These are phyloP conservation scores for Wilcoxina mikolae DNA, from an alignment of 495 filamentous ascomycete genomes.

Conservation along the genomic window DNA sequence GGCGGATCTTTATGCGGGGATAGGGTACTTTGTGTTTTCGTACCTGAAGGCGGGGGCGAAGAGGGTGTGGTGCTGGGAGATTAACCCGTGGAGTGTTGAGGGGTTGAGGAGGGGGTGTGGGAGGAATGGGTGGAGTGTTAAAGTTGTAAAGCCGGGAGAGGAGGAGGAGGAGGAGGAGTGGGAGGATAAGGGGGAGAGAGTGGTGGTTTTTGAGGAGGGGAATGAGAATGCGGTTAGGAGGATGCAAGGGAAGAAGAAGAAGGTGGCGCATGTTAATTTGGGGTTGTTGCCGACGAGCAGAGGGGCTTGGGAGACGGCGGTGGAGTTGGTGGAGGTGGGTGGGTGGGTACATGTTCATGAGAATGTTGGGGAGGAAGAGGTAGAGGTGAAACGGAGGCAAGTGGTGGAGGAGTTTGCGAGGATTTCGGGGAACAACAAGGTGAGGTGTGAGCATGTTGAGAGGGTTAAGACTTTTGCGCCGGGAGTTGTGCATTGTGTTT, in stretches of 20 bases:
- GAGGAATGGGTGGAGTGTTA: slow-evolving; percentile 50
- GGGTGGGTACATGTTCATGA: slow-evolving; percentile 79
- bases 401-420: slow-evolving; percentile 11
- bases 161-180: slow-evolving; percentile 20
- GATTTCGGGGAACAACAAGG: slow-evolving; percentile 12
- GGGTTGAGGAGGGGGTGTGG: slow-evolving; percentile 55
- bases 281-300: slow-evolving; percentile 61
- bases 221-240: slow-evolving; percentile 44
- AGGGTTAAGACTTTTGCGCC: slow-evolving; percentile 82
- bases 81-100: slow-evolving; percentile 80
- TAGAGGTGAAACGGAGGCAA: slow-evolving; percentile 35
- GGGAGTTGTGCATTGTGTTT: slow-evolving; percentile 78
- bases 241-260: slow-evolving; percentile 24
- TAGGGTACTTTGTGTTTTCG: slow-evolving; percentile 81
- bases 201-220: slow-evolving; percentile 57
- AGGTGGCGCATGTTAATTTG: slow-evolving; percentile 58
- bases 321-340: slow-evolving; percentile 35
- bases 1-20: slow-evolving; percentile 78
- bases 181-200: slow-evolving; percentile 24
- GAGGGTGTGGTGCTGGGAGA: slow-evolving; percentile 69
- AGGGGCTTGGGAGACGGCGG: slow-evolving; percentile 50
- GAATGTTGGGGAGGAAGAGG: slow-evolving; percentile 50
- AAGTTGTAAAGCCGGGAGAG: slow-evolving; percentile 33
- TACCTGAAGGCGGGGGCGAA: slow-evolving; percentile 55
- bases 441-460: slow-evolving; percentile 54